Evolutionary conservation across 192 early-diverging fungal species (phyloP).

Genomic region (Pecoramyces ruminantium): DNA sequence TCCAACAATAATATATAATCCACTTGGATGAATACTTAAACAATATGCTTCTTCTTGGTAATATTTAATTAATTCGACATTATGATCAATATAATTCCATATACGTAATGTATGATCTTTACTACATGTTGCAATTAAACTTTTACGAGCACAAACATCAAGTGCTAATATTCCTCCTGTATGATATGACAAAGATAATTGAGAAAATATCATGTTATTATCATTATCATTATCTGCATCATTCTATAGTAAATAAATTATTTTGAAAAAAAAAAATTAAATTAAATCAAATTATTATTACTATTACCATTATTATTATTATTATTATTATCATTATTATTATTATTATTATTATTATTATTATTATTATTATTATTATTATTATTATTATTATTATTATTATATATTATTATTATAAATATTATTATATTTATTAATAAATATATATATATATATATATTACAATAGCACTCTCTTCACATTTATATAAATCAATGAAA

Average conservation of each 20-base stretch:
- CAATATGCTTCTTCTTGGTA: slow-evolving; percentile 42
- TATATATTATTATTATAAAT: background rate
- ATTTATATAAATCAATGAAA: slow-evolving; percentile 1
- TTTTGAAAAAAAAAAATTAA: background rate
- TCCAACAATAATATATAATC: slow-evolving; percentile 42
- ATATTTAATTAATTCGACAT: slow-evolving; percentile 33
- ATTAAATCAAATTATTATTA: no score
- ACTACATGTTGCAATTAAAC: slow-evolving; percentile 33
- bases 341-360: background rate
- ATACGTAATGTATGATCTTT: slow-evolving; percentile 33
- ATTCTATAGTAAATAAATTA: background rate
- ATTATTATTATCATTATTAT: no score
- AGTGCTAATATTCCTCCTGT: slow-evolving; percentile 25
- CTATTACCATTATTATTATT: no score
- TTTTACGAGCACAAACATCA: slow-evolving; percentile 33
- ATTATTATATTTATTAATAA: slow-evolving; percentile 1
- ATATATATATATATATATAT: background rate
- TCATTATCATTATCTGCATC: background rate
- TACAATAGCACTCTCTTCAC: background rate
- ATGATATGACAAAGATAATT: slow-evolving; percentile 34
- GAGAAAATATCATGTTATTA: slow-evolving; percentile 26
- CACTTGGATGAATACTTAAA: slow-evolving; percentile 39
- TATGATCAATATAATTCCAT: slow-evolving; percentile 43
- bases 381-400: no score
- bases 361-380: background rate